Evolutionary conservation across 2,329 filamentous ascomycete species (phyloP), one percentile per base, ranked within the genome.

Genomic region (Shiraia sp.): DNA sequence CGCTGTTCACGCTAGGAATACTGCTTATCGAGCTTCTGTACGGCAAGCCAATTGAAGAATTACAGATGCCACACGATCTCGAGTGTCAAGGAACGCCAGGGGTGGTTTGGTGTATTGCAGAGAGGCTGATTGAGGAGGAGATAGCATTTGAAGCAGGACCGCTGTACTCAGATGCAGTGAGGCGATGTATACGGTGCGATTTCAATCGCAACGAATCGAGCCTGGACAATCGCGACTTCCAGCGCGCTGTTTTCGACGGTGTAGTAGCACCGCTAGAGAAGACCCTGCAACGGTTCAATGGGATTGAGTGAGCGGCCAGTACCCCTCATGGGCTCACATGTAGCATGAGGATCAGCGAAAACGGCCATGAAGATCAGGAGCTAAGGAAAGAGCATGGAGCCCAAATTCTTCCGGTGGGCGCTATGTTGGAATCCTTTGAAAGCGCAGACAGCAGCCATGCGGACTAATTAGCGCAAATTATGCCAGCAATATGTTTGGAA

Each of bases 1-100:
- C 57, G 2, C 26, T 70, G 2, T 70, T 66, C 41, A 57, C 60
- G 1, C 51, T 70, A 1, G 66, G 66, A 1, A 33, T 69, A 3
- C 35, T 67, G 16, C 56, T 71, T 1, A 63, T 68, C 13, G 64
- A 70, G 41, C 54, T 71, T 6, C 66, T 63, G 44, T 55, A 63
- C 36, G 55, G 53, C 3, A 48, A 54, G 31, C 32, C 57, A 1
- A 51, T 68, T 24, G 49, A 63, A 9, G 42, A 59, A 3, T 41
- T 65, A 6, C 42, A 51, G 3, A 31, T 22, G 9, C 19, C 50
- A 3, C 23, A 34, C 9, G 45, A 56, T 30, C 36, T 49, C 3
- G 23, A 49, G 10, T 48, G 44, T 14, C 17, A 42, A 19, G 44
- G 44, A n/a, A 54, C 51, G 3, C 52, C 51, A 10, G 45, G 48